Base-by-base conservation (phyloP, 75 land plant genomes). In the Isoetes taiwanensis region DNA sequence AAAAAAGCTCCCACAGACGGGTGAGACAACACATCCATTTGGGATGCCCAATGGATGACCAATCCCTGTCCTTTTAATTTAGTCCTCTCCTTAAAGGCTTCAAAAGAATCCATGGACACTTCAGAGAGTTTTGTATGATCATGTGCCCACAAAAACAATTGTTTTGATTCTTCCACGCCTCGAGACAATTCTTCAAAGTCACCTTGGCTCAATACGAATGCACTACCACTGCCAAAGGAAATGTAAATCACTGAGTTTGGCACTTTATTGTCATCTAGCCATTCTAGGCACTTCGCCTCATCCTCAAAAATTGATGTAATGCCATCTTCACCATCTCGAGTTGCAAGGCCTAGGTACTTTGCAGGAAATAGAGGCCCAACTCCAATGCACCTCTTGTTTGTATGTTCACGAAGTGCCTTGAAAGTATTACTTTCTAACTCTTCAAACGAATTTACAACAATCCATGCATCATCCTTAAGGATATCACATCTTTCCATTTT, bases 41-140 rank as follows among this genome's bases (percentile, higher is more conserved):
- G 83, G 2, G 72, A 63, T 50, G 63, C 38, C 78, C 78, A 80
- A 24, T 57, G 38, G 31, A 73, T 74, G 20, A 80, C 61, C 63
- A 53, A 61, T 31, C 79, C 83, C n/a, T 34, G 67, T 0, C 65
- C 64, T 3, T 63, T 65, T 1, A 31, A 42, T 34, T 38, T 43
- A 0, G 70, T 64, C 10, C 70, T 30, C 2, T 70, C 74, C 20
- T n/a, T n/a, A n/a, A n/a, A n/a, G n/a, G n/a, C n/a, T n/a, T n/a
- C n/a, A n/a, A 58, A 4, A 34, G 41, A 72, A 12, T 66, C 76
- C 0, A n/a, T n/a, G n/a, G n/a, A n/a, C n/a, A n/a, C n/a, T n/a
- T n/a, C n/a, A n/a, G n/a, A n/a, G n/a, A n/a, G n/a, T n/a, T n/a
- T n/a, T n/a, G n/a, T n/a, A n/a, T n/a, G n/a, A n/a, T n/a, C n/a